Evolutionary conservation across 768 basidiomycete genomes (phyloP).

Genomic region (Mycena sanguinolenta): DNA sequence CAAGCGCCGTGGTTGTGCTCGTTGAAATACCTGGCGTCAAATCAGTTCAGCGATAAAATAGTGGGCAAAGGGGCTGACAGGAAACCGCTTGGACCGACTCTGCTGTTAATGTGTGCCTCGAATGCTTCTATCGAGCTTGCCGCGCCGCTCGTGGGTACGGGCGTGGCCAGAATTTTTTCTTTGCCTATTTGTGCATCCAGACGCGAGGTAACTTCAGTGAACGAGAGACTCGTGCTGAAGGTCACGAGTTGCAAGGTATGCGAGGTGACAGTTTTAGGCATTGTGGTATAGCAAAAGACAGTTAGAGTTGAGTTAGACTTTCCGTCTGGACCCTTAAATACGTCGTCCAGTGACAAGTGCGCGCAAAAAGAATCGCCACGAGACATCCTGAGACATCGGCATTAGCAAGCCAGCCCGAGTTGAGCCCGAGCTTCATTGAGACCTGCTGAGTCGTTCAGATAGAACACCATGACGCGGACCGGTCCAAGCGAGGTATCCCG

Average conservation of each 20-base stretch:
- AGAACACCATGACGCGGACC: not conserved
- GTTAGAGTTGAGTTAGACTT: no score
- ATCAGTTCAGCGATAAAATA: not conserved
- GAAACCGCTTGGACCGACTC: slow-evolving; percentile 55
- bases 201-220: slow-evolving; percentile 57
- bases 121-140: slow-evolving; percentile 55
- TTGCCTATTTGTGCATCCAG: slow-evolving; percentile 60
- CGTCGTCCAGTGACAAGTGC: not conserved
- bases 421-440: no score
- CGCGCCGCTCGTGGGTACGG: slow-evolving; percentile 38
- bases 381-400: not conserved
- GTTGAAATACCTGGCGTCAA: slow-evolving; percentile 54
- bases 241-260: slow-evolving; percentile 49
- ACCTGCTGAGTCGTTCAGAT: no score
- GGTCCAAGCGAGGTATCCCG: no score
- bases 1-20: slow-evolving; percentile 54
- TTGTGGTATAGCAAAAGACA: slow-evolving; percentile 13
- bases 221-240: slow-evolving; percentile 55
- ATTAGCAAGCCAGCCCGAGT: slow-evolving; percentile 1
- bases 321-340: not conserved
- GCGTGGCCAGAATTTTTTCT: slow-evolving; percentile 25
- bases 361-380: no score
- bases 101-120: slow-evolving; percentile 46
- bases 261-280: slow-evolving; percentile 48
- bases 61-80: slow-evolving; percentile 51